Evolutionary conservation across 352 stramenopile species (phyloP), one percentile per base, ranked within the genome.

Genomic region (Pythium rhizo-oryzae): DNA sequence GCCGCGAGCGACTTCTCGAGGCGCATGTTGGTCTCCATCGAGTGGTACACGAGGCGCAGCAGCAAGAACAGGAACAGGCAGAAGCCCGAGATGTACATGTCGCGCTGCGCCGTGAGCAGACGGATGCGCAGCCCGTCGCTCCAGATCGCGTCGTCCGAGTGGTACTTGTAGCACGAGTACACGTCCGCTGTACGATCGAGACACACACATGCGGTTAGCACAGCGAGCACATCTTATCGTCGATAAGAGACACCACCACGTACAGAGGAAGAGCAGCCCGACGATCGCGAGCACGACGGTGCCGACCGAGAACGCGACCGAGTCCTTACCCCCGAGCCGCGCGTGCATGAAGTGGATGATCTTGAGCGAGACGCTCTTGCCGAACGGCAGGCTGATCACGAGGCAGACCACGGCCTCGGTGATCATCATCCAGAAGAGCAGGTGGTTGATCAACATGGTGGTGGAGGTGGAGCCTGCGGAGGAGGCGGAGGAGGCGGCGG

Each of bases 11-110:
- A 90, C 69, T 91, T 92, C 49, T 93, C 85, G 43, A 94, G 62
- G 4, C 69, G 78, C 13, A 94, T 77, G 60, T 92, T 94, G 9
- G 75, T 87, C 12, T 75, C 83, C 65, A 92, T 74, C 1, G 83
- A 78, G 19, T 76, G 74, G 76, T 94, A 96, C 67, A 96, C 80
- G 15, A 96, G 74, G 41, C 85, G 82, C 21, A 96, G 73, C 49
- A 96, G 68, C 72, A 92, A 58, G 60, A 94, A 94, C 9, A 94
- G 73, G 73, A 96, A 96, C 44, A 96, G 76, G 39, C 77, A 90
- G 67, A 94, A 93, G 69, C 87, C 85, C 35, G 87, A 84, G 63
- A 96, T 94, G 83, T 95, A 96, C 85, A 94, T 92, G 68, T 96
- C 82, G 23, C 87, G 81, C 69, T 95, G 85, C 0, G 87, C 84